phyloP scores from a whole-genome alignment of 164 flowering plant genomes.

The Hamamelis virginiana region DNA sequence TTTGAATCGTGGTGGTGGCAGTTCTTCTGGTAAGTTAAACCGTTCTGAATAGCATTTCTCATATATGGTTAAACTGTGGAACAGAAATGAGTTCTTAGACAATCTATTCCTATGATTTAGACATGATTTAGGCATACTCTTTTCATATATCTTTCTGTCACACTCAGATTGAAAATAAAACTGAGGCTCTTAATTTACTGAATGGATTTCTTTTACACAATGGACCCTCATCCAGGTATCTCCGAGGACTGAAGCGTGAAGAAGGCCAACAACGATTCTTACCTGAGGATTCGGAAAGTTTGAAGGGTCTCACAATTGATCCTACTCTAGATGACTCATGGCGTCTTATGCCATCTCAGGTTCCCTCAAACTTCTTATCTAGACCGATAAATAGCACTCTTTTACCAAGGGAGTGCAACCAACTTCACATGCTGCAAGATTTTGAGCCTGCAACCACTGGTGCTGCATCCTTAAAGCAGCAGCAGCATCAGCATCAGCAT shows the following conservation, averaged over 20 bases:
- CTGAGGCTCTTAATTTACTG: background rate
- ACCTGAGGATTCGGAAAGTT: background rate
- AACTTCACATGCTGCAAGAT: conserved; percentile 5
- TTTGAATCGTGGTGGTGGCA: too few relatives aligned
- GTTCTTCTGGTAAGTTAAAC: too few relatives aligned
- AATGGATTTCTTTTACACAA: background rate
- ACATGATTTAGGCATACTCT: too few relatives aligned
- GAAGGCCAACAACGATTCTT: background rate
- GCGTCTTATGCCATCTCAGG: background rate
- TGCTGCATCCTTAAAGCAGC: conserved; percentile 1
- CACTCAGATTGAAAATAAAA: too few relatives aligned
- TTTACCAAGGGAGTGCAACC: background rate
- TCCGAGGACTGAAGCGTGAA: conserved; percentile 11
- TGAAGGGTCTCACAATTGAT: background rate
- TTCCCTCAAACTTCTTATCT: background rate
- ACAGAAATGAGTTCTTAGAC: too few relatives aligned
- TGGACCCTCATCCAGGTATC: background rate
- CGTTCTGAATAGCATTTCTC: too few relatives aligned
- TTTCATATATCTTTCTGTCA: too few relatives aligned
- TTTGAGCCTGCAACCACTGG: background rate
- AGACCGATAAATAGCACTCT: conserved; percentile 4
- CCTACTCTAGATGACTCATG: background rate
- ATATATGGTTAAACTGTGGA: too few relatives aligned
- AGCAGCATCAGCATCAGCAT: conserved; percentile 14
- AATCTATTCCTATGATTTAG: too few relatives aligned